Conservation (phyloP, 1,284 basidiomycete genomes). For the Mixia osmundae region DNA sequence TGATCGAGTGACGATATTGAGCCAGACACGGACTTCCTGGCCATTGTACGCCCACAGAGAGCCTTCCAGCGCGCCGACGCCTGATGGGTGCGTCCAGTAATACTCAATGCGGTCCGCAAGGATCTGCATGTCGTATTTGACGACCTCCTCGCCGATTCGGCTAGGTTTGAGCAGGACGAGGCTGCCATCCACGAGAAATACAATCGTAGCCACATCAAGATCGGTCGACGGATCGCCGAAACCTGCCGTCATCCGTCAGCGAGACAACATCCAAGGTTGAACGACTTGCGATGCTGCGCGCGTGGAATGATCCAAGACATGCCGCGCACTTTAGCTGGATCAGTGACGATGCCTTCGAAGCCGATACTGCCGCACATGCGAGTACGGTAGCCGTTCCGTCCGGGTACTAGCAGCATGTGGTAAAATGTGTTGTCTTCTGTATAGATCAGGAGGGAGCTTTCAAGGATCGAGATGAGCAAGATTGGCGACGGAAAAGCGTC, state of each 20-base stretch:
- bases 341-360: slow-evolving; percentile 71
- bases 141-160: slow-evolving; percentile 54
- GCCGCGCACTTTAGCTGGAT: slow-evolving; percentile 62
- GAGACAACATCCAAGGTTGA: neutral
- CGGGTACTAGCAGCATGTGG: slow-evolving; percentile 79
- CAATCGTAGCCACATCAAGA: slow-evolving; percentile 73
- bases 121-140: slow-evolving; percentile 93
- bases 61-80: slow-evolving; percentile 79
- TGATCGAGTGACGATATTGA: slow-evolving; percentile 54
- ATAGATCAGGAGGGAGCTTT: slow-evolving; percentile 90
- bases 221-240: slow-evolving; percentile 87
- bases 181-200: slow-evolving; percentile 88
- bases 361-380: slow-evolving; percentile 85
- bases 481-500: slow-evolving; percentile 56
- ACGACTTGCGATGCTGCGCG: slow-evolving; percentile 58
- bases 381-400: slow-evolving; percentile 46
- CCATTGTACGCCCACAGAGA: slow-evolving; percentile 96
- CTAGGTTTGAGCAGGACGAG: slow-evolving; percentile 46
- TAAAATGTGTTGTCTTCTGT: slow-evolving; percentile 85
- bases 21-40: slow-evolving; percentile 66
- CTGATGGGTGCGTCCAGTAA: slow-evolving; percentile 91
- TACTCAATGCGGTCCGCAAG: slow-evolving; percentile 88
- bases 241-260: slow-evolving; percentile 28
- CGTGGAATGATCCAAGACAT: slow-evolving; percentile 93
- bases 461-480: slow-evolving; percentile 67